Percentiles rank a stretch among this genome's conserved stretches.
phyloP scores from a whole-genome alignment of 768 basidiomycete genomes.

The Strobilomyces confusus region DNA sequence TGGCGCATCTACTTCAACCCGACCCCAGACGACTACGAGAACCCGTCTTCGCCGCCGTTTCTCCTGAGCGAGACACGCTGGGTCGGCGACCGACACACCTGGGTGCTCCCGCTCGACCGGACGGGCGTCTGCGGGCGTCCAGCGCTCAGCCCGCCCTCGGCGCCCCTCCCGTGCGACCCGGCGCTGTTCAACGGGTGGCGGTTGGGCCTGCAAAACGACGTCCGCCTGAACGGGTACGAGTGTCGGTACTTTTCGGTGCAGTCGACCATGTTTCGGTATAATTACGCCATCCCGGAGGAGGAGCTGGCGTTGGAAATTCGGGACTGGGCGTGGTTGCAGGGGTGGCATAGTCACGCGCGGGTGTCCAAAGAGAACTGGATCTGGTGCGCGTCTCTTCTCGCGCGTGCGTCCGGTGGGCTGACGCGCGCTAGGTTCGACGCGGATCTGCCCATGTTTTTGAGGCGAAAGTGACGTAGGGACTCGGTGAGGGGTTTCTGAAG shows the following conservation, averaged over 20 bases:
- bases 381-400: conserved; percentile 12
- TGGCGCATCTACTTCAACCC: conserved; percentile 20
- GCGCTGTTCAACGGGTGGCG: conserved; percentile 21
- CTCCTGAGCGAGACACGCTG: conserved; percentile 22
- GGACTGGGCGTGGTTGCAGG: conserved; percentile 14
- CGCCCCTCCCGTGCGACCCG: not conserved
- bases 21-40: not conserved
- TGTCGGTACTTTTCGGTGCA: conserved; percentile 2
- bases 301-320: not conserved
- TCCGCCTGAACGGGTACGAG: not conserved
- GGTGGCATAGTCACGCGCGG: not conserved
- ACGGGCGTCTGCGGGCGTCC: not conserved
- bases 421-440: conserved; percentile 19
- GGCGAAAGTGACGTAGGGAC: too few relatives aligned
- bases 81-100: conserved; percentile 28
- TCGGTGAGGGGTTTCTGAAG: too few relatives aligned
- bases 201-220: not conserved
- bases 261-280: conserved; percentile 26
- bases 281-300: conserved; percentile 17
- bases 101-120: not conserved
- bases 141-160: not conserved
- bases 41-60: not conserved
- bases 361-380: conserved; percentile 18
- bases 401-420: not conserved
- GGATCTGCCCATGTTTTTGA: conserved; percentile 1